Conservation (phyloP, 129 eudicot species). For the Dittrichia graveolens region DNA sequence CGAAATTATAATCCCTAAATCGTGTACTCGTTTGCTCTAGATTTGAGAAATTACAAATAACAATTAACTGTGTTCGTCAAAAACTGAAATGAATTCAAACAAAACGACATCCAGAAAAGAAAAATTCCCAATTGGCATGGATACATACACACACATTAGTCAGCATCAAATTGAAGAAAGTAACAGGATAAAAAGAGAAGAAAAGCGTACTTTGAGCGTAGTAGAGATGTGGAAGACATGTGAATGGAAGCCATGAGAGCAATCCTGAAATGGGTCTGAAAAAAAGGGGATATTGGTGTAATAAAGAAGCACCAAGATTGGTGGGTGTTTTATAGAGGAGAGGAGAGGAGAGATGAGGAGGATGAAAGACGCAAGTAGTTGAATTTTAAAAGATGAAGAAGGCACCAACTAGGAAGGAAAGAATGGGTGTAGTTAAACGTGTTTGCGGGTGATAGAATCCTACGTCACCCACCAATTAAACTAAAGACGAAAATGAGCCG, state of each 20-base stretch:
- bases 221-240: constrained; percentile 57
- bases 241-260: constrained; percentile 58
- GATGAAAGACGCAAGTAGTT: constrained; percentile 19
- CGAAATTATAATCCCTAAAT: neutral
- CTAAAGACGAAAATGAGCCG: no score
- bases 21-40: no score
- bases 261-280: constrained; percentile 6
- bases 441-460: constrained; percentile 31
- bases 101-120: neutral
- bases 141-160: constrained; percentile 9
- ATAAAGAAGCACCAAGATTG: constrained; percentile 2
- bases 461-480: constrained; percentile 22
- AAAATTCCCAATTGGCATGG: constrained; percentile 4
- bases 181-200: neutral
- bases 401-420: constrained; percentile 29
- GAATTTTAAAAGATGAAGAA: constrained; percentile 9
- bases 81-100: constrained; percentile 21
- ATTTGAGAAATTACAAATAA: no score
- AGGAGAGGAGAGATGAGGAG: constrained; percentile 4
- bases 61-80: neutral
- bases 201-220: constrained; percentile 56
- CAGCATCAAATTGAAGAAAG: neutral
- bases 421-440: constrained; percentile 22
- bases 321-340: constrained; percentile 29
- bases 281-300: neutral